Conservation (phyloP, 805 yeast genomes). For the Candida multigemmis region DNA sequence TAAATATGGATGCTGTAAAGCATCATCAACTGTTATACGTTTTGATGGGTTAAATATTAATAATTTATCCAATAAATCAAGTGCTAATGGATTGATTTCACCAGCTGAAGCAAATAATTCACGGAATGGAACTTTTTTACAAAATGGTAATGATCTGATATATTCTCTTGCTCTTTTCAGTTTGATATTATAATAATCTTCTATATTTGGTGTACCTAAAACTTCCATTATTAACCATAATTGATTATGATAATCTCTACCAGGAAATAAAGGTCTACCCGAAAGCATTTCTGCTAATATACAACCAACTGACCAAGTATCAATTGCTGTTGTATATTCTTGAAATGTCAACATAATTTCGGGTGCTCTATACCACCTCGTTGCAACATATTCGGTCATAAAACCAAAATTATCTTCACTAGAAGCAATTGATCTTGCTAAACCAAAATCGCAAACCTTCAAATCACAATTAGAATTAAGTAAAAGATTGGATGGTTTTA, state of each 20-base stretch:
- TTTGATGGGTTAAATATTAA: slow-evolving; percentile 65
- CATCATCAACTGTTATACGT: slow-evolving; percentile 68
- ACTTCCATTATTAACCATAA: slow-evolving; percentile 75
- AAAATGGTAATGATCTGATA: slow-evolving; percentile 68
- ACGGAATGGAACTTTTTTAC: slow-evolving; percentile 50
- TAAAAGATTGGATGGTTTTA: slow-evolving; percentile 82
- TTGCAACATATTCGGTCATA: slow-evolving; percentile 97
- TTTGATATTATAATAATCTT: slow-evolving; percentile 66
- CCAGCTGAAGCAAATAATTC: slow-evolving; percentile 31
- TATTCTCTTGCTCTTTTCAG: slow-evolving; percentile 85
- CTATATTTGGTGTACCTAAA: slow-evolving; percentile 80
- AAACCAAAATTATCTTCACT: slow-evolving; percentile 62
- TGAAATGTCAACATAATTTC: slow-evolving; percentile 94
- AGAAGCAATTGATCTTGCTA: slow-evolving; percentile 63
- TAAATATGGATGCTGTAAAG: slow-evolving; percentile 80
- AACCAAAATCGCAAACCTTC: slow-evolving; percentile 90
- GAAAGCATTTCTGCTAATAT: slow-evolving; percentile 84
- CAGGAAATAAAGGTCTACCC: slow-evolving; percentile 87
- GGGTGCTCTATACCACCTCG: slow-evolving; percentile 97
- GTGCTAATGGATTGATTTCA: slow-evolving; percentile 29
- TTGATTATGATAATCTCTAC: slow-evolving; percentile 89
- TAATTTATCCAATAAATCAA: slow-evolving; percentile 56
- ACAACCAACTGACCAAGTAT: slow-evolving; percentile 96
- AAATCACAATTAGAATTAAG: slow-evolving; percentile 90
- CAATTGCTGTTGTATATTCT: slow-evolving; percentile 90